A percentile compares a stretch with the other conserved stretches of the same genome.
phyloP scores from a whole-genome alignment of 2,329 filamentous ascomycete species.

The Xylaria sp. region DNA sequence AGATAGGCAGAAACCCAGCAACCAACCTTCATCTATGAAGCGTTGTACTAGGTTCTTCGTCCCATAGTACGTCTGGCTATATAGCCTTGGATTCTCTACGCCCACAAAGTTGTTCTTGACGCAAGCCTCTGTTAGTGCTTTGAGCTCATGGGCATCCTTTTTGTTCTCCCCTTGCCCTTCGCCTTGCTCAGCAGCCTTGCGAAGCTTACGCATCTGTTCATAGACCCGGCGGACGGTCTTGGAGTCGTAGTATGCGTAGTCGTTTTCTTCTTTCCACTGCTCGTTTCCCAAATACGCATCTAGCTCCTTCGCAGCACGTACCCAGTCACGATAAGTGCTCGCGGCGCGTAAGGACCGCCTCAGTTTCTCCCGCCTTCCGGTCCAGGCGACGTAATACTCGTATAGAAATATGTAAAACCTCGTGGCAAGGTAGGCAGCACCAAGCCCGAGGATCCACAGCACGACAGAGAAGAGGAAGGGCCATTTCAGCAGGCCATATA shows the following conservation, averaged over 20 bases:
- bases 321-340: slow-evolving; percentile 84
- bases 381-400: slow-evolving; percentile 91
- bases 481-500: slow-evolving; percentile 92
- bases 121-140: slow-evolving; percentile 83
- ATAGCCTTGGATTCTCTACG: slow-evolving; percentile 92
- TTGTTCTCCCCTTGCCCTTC: slow-evolving; percentile 54
- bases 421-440: slow-evolving; percentile 80
- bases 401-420: slow-evolving; percentile 91
- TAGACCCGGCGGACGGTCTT: slow-evolving; percentile 82
- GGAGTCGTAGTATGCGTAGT: slow-evolving; percentile 87
- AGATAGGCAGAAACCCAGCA: slow-evolving; percentile 13
- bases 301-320: slow-evolving; percentile 79
- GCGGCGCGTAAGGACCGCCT: slow-evolving; percentile 77
- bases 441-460: slow-evolving; percentile 81
- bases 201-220: slow-evolving; percentile 75
- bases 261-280: slow-evolving; percentile 80
- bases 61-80: slow-evolving; percentile 96
- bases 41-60: slow-evolving; percentile 95
- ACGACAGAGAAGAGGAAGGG: slow-evolving; percentile 84
- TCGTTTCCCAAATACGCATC: slow-evolving; percentile 85
- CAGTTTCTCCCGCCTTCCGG: slow-evolving; percentile 78
- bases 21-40: slow-evolving; percentile 82
- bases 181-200: slow-evolving; percentile 67
- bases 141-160: slow-evolving; percentile 78
- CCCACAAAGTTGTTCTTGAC: slow-evolving; percentile 98